Evolutionary conservation across 768 basidiomycete genomes (phyloP), one percentile per base, ranked within the genome.

Genomic region (Aureoboletus auriporus): DNA sequence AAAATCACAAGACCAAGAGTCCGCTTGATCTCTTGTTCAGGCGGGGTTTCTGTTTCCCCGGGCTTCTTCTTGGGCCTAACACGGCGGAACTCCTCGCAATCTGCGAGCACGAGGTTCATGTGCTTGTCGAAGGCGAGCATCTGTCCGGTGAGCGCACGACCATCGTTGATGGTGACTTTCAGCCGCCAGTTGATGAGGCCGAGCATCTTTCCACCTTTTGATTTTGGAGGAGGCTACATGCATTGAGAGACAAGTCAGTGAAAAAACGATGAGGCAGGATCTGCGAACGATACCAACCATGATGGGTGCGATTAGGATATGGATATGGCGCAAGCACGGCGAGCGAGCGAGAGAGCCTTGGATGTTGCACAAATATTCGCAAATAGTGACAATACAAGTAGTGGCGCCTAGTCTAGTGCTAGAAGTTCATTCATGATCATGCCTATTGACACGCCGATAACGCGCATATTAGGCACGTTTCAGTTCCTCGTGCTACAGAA

Each of bases 61-160:
- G 80, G 65, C 74, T 95, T 89, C 75, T 93, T 93, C 77, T 98
- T 97, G 34, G 88, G 87, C 55, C 89, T 75, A 36, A 98, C 84
- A 55, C 89, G 83, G 61, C 96, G 75, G 66, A 98, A 99, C 71
- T 99, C 96, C 70, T 99, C 96, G 64, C 94, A 97, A 60, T 98
- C 96, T 13, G 95, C 93, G 46, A 99, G 74, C 39, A 99, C 96
- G 59, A 99, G 77, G 73, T 99, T 99, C 96, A 98, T 99, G 71
- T 99, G 96, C 63, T 90, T 86, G 75, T 99, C 96, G 68, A 97
- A 99, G 44, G 96, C 96, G 68, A 99, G 87, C 91, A 98, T 96
- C 74, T 98, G 96, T 36, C 96, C 96, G 39, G 90, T 92, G 60
- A 98, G 75, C 48, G 89, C 82, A 68, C 96, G 89, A 51, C 93